Evolutionary conservation across 2,329 filamentous ascomycete species (phyloP), one percentile per base, ranked within the genome.

Genomic region (Gnomoniopsis sp.): DNA sequence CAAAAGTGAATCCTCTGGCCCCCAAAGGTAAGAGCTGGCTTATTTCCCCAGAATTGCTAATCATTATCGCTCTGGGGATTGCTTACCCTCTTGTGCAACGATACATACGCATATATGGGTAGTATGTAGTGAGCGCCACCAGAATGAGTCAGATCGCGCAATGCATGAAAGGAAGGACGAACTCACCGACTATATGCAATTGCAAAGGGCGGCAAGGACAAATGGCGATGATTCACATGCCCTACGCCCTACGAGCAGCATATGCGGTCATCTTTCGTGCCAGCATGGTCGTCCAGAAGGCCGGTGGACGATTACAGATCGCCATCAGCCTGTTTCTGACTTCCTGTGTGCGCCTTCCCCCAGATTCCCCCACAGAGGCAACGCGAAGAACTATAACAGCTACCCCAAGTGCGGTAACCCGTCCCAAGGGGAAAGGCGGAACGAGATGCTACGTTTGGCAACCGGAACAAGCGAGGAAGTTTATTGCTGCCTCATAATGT

Each of bases 161-260:
- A 4, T 30, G 50, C 17, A 41, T 49, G 47, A 23, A 14, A 34
- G 30, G 53, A 8, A 30, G 34, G 38, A 34, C 22, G 19, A 47
- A 38, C 43, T 60, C 58, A 60, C 58, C 58, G 58, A 60, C 55
- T 54, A 49, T 57, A 57, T 60, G 58, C 58, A 34, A 44, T 34
- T 48, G 53, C 58, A 19, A 52, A 53, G 12, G 33, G 14, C 23
- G 7, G 44, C 11, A 22, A 17, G 21, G 26, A 49, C 19, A 52
- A 53, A 36, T 23, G 49, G 56, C 15, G 47, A 47, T 55, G 57
- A 52, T 52, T 36, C 21, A 49, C 33, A 21, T 53, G 55, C 33
- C 43, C 38, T 43, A 47, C 23, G 43, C 55, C 41, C 21, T 47
- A 30, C 34, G 33, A 26, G 38, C 15, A 33, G 38, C 47, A 47